Base-by-base conservation (phyloP, 1,284 basidiomycete genomes). In the Ustilago tritici region DNA sequence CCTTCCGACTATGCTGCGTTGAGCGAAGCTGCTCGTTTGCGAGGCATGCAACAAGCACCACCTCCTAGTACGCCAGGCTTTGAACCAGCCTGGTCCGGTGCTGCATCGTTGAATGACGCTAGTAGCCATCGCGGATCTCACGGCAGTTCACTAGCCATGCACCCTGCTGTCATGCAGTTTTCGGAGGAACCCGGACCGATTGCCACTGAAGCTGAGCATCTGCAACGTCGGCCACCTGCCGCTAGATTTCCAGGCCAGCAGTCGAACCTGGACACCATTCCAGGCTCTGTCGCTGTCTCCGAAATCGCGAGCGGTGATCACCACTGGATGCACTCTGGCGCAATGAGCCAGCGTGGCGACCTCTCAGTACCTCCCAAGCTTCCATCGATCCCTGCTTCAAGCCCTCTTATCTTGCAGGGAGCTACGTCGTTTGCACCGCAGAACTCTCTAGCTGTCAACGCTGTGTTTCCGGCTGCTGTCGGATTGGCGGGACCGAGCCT, bases 341-440 rank as follows among this genome's bases (percentile, higher is more conserved):
- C 31, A 1, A 46, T 41, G 8, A 43, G 56, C 19, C 49, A 41
- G 41, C 53, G 40, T 0, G 70, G 53, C 0, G 57, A 66, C 10
- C 47, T 58, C 47, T 64, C 56, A 32, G 12, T 62, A 7, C 69
- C 68, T 34, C 68, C 63, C 2, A 65, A 49, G 60, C 56, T 67
- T n/a, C 70, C 70, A 6, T 64, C 70, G 10, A 67, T 67, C 17
- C 61, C 70, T 7, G 57, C 65, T 15, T 67, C 65, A 31, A 73
- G 70, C 49, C 65, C 65, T 1, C 70, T 67, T 14, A 50, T 67
- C 8, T 17, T 64, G 56, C 65, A 73, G 31, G 70, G 50, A 32
- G 35, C 61, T n/a, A 55, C 46, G 10, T 38, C 68, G 5, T 61
- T 65, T 14, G 53, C 63, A 19, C 63, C 52, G 12, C 59, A 35